Conservation (phyloP, 163 green algal genomes). For the Chlamydomonas reinhardtii region DNA sequence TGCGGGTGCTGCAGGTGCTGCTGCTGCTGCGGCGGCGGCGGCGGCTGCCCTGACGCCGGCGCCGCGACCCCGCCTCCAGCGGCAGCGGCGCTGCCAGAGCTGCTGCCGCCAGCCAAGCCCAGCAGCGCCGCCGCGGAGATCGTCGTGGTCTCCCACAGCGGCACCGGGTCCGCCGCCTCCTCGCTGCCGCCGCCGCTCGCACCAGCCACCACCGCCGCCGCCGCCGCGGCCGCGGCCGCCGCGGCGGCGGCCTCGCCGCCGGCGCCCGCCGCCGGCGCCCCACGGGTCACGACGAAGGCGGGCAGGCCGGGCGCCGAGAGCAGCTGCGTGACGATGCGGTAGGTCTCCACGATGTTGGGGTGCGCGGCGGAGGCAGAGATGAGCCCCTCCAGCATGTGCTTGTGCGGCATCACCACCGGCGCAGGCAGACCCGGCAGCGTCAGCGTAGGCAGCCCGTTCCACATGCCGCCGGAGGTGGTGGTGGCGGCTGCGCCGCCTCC, state of each 20-base stretch:
- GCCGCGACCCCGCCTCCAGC: too few relatives aligned
- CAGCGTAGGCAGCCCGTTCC: neutral
- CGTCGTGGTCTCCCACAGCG: conserved; percentile 41
- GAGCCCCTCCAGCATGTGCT: conserved; percentile 48
- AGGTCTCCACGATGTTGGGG: conserved; percentile 52
- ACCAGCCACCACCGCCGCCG: too few relatives aligned
- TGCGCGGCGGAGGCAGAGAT: conserved; percentile 33
- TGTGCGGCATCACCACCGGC: conserved; percentile 42
- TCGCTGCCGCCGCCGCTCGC: too few relatives aligned
- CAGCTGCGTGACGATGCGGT: conserved; percentile 50
- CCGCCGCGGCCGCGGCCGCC: too few relatives aligned
- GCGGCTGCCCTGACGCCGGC: too few relatives aligned
- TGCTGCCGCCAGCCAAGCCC: neutral
- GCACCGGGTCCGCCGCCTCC: neutral
- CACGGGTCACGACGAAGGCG: conserved; percentile 39
- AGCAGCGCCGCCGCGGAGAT: neutral
- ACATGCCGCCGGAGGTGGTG: neutral
- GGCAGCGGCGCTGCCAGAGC: neutral
- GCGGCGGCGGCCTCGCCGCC: too few relatives aligned
- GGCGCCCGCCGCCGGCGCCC: neutral
- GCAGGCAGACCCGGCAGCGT: conserved; percentile 9
- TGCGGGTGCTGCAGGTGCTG: too few relatives aligned
- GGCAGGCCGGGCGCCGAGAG: neutral
- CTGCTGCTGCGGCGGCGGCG: too few relatives aligned
- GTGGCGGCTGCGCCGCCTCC: neutral